Evolutionary conservation across 2,329 filamentous ascomycete genomes (phyloP), one percentile per base, ranked within the genome.

Genomic region (Cordyceps fumosorosea): DNA sequence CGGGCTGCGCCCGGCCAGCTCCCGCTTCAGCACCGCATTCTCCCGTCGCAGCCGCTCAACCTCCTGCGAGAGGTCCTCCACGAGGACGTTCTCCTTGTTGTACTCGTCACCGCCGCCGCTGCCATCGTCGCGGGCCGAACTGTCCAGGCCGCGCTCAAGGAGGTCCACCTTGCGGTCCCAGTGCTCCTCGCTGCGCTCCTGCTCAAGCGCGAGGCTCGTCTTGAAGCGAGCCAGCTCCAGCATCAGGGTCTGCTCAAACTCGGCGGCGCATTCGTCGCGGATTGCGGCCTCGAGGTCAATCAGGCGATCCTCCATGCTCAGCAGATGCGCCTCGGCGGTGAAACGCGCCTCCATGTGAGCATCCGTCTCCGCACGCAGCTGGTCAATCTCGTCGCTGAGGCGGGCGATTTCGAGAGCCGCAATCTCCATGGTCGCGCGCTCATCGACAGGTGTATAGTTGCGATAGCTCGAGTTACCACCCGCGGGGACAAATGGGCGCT

Each of bases 211-310:
- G 73, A 92, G 84, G 0, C 86, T 89, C 0, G 83, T 84, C 71
- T 93, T 89, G 89, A 91, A 97, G n/a, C 90, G 81, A 11, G 84
- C 82, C 73, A 90, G 84, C 72, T 97, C 92, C 14, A 87, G 77
- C 22, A 86, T 84, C 53, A 97, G 81, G 12, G 86, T 84, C 63
- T 84, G 79, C 70, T 99, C 95, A 78, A 96, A 96, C 70, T 97
- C 95, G 2, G 78, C 81, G 67, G 87, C 93, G 68, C 93, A 93
- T 67, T 98, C 93, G 70, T 97, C 93, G 24, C 95, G 87, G 34
- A 98, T 85, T 6, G 89, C 88, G 67, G 90, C 87, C 72, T 99
- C 95, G 14, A 96, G 78, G 57, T 87, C 84, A 5, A 85, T 67
- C 69, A 86, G 77, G 5, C 82, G 75, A 26, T 90, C 86, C 50